Base-by-base conservation (phyloP, 2,329 filamentous ascomycete species). In the Fusarium sambucinum region DNA sequence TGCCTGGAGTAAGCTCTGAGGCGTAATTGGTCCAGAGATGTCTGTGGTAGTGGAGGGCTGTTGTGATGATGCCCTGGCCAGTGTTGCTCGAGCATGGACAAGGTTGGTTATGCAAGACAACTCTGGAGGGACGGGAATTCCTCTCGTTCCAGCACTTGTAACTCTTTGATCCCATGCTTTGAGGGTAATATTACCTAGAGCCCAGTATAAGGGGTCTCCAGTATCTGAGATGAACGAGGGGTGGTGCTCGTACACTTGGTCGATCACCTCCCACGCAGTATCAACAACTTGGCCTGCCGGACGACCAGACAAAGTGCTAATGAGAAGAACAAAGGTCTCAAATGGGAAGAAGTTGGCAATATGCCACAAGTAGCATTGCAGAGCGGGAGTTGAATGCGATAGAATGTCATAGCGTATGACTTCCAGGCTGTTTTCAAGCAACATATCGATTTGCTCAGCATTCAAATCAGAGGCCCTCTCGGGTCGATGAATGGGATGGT, bases 261-360 rank as follows among this genome's bases (percentile, higher is more conserved):
- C 27, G 9, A 54, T 54, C 13, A 54, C 51, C 3, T 54, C 23
- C 51, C 51, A 54, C 5, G 51, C 51, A 4, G 8, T 35, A 5
- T 45, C 40, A n/a, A 45, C 51, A 12, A 45, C 9, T 4, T 29
- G 30, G 2, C 40, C 40, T 6, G 51, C 16, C 10, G 40, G 14
- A 4, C 51, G 51, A 19, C 40, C 30, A 17, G 51, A 33, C 17
- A 54, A 35, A 16, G 51, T 54, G 12, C 51, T 54, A n/a, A 54
- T 54, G 3, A 54, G 40, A 37, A 54, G 51, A 13, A 54, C 40
- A 11, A 54, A 54, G 2, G 51, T 54, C 23, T 54, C 51, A 10
- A 45, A 54, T 4, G 51, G 51, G 23, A 54, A 54, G 30, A 54
- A 54, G 12, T 54, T 54, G 2, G 51, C 17, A 45, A 54, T 21